A percentile compares a stretch with the other conserved stretches of the same genome.
Evolutionary conservation across 768 basidiomycete species (phyloP).

Genomic region (Botryobasidium botryosum): DNA sequence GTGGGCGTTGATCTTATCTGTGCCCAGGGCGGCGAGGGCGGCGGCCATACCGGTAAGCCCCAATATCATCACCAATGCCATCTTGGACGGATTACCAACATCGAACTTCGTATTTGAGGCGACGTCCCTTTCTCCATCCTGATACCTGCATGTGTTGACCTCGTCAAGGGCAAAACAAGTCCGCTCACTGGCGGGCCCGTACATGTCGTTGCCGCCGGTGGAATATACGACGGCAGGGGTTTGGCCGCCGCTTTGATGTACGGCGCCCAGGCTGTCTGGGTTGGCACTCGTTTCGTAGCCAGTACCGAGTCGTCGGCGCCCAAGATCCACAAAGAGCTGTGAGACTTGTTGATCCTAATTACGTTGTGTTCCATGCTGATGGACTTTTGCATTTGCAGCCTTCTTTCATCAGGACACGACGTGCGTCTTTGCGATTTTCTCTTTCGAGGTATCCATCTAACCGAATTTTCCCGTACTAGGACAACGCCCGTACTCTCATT

Average conservation of each 20-base stretch:
- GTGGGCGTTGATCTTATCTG: slow-evolving; percentile 84
- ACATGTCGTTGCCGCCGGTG: slow-evolving; percentile 82
- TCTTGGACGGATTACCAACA: not conserved
- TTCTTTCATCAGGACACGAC: no score
- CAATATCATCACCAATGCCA: not conserved
- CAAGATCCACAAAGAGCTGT: slow-evolving; percentile 66
- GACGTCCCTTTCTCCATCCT: slow-evolving; percentile 69
- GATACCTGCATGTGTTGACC: slow-evolving; percentile 82
- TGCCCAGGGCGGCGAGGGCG: slow-evolving; percentile 49
- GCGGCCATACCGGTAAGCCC: slow-evolving; percentile 57
- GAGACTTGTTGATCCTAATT: no score
- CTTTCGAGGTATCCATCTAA: no score
- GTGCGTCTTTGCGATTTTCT: not conserved
- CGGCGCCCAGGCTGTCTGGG: slow-evolving; percentile 78
- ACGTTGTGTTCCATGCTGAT: no score
- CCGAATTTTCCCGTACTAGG: no score
- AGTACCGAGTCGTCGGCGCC: slow-evolving; percentile 65
- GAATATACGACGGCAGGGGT: slow-evolving; percentile 75
- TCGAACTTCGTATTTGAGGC: slow-evolving; percentile 58
- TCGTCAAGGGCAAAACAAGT: slow-evolving; percentile 55
- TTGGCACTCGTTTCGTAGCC: slow-evolving; percentile 79
- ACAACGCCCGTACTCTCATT: slow-evolving; percentile 71
- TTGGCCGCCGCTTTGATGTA: slow-evolving; percentile 76
- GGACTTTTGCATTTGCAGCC: no score
- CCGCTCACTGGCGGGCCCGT: slow-evolving; percentile 70